Base-by-base conservation (phyloP, 1,139 yeast genomes). In the Kluyveromyces sp. region DNA sequence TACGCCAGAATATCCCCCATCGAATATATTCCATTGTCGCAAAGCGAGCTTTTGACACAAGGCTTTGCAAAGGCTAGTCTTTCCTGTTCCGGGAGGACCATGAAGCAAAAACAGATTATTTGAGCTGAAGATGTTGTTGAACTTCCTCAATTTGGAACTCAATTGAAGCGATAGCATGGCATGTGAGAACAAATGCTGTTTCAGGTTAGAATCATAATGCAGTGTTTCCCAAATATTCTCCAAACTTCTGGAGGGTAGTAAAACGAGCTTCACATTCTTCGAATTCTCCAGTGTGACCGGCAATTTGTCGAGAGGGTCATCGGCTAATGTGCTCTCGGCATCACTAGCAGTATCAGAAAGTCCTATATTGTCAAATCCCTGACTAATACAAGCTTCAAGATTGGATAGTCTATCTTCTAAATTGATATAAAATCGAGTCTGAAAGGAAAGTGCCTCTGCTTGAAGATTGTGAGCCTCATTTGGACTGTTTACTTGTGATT, bases 1-100 rank as follows among this genome's bases (percentile, higher is more conserved):
- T 1, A 65, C 40, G 3, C 56, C 59, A 26, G 45, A 41, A 28
- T 54, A 51, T 28, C 40, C 39, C 11, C 40, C 30, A 7, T 40
- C 33, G 31, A 42, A 33, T 13, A 42, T 38, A 8, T 32, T 36
- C 22, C 38, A 46, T n/a, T 46, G 48, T 36, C 60, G 46, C 11
- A 63, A 57, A 20, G 68, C 53, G 20, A 66, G 39, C 48, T 65
- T 65, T 38, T 67, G 70, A 32, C 68, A 58, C 6, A 67, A 34
- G 0, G 76, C 69, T 45, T 64, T 70, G 28, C 76, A 74, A 32
- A 73, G 50, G 1, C 76, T 68, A 0, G 78, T 71, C 53, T 74
- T 74, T 4, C 79, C 78, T 11, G 76, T 71, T 2, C 78, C 78
- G 1, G 78, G 77, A 6, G 77, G 75, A 0, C 78, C 78, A 42